Evolutionary conservation across 2,329 filamentous ascomycete genomes (phyloP), one percentile per base, ranked within the genome.

Genomic region (Hypoxylon rubiginosum): DNA sequence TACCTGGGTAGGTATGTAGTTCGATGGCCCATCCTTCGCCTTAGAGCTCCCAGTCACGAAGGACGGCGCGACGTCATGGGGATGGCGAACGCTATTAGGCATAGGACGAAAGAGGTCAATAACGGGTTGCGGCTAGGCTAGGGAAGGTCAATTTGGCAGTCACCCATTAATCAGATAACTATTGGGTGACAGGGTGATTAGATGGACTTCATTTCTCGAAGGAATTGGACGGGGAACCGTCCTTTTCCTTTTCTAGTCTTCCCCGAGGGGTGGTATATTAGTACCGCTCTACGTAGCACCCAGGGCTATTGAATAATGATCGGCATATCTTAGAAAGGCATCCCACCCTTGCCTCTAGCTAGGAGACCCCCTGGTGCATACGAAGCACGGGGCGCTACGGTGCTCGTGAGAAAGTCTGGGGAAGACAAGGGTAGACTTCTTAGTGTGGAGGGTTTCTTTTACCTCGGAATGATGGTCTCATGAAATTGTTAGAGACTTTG

Each of bases 381-480:
- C 21, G 51, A n/a, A 63, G 55, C 64, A 69, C 69, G 71, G 67
- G 56, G 57, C 57, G 61, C 52, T 26, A 66, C 66, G 67, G 53
- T 71, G 67, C 69, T 67, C 41, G 56, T 52, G 57, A 49, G 62
- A 68, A 72, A 75, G 66, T 74, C 73, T 71, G 73, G 73, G 73
- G 73, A 74, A 75, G 68, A 72, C 72, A 72, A 72, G 73, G 73
- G 68, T 74, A 61, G 39, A 45, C 15, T 36, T 64, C 53, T 53
- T 50, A 52, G 62, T 53, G 51, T 57, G 63, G 54, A 54, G 34
- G 41, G 51, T 28, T 21, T 53, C 43, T 50, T 34, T 2, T 7
- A 54, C 32, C 54, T 54, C 54, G 54, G 54, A 49, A 54, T 49
- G 21, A 11, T 43, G n/a, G 32, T 39, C 43, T 41, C 50, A 45